Conservation (phyloP, 805 yeast genomes). For the Candida boidinii region DNA sequence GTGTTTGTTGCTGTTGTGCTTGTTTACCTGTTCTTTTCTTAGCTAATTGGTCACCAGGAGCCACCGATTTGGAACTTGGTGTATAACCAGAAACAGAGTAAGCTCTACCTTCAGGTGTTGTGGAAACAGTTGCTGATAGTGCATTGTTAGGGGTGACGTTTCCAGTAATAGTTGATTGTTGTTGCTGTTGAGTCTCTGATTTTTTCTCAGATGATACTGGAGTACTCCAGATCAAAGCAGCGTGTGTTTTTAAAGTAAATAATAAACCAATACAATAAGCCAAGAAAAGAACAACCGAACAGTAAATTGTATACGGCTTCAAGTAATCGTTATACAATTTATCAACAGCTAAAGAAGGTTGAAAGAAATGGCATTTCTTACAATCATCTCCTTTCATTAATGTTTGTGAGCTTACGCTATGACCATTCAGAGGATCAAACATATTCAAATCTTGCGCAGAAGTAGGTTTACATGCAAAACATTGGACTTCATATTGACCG, state of each 20-base stretch:
- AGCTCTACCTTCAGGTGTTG: background rate
- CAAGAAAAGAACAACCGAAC: constrained; percentile 71
- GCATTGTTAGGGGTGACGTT: constrained; percentile 3
- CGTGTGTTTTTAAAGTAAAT: constrained; percentile 93
- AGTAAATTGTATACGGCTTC: constrained; percentile 72
- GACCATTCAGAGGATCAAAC: too few relatives aligned
- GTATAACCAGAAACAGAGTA: constrained; percentile 3
- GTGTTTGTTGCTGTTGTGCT: constrained; percentile 1
- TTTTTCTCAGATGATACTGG: constrained; percentile 36
- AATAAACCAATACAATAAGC: constrained; percentile 85
- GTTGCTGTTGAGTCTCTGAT: constrained; percentile 4
- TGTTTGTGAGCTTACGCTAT: constrained; percentile 1
- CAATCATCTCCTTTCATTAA: constrained; percentile 44
- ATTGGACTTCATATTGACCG: constrained; percentile 74
- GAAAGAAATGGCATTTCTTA: constrained; percentile 65
- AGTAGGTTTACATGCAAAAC: constrained; percentile 43
- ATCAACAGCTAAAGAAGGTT: constrained; percentile 68
- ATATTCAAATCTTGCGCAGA: background rate
- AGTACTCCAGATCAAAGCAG: constrained; percentile 90
- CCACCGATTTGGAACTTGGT: constrained; percentile 1
- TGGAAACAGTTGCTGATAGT: constrained; percentile 6
- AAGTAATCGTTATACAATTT: constrained; percentile 57
- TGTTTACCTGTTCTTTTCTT: background rate
- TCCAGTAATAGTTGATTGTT: constrained; percentile 2
- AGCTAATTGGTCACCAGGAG: background rate